Base-by-base conservation (phyloP, 139 green algal genomes). In the Chlamydomonas sp. region DNA sequence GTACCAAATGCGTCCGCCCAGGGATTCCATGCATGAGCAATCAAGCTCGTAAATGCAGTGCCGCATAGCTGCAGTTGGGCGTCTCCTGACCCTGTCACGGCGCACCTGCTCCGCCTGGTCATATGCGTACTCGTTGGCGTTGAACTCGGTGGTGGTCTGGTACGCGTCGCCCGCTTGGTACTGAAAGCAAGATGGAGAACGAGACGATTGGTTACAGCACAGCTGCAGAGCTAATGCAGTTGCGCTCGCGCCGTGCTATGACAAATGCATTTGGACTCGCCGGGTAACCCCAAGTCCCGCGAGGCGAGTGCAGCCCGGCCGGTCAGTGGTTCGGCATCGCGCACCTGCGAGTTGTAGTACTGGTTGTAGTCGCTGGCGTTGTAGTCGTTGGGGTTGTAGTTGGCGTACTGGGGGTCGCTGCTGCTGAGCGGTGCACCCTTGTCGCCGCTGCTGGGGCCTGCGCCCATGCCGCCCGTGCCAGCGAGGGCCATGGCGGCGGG, bases 61-160 rank as follows among this genome's bases (percentile, higher is more conserved):
- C 31, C 31, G 31, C 31, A 49, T 49, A 49, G 31, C 31, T 49
- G 31, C 31, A 49, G 31, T 49, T 49, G 31, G 31, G 31, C 31
- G 31, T 49, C 31, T 49, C 31, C 31, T 49, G 31, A 49, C 31
- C 31, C 31, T 49, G 31, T 49, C 31, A 49, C 31, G 31, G 31
- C 31, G 9, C 67, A 85, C 83, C 83, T 87, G 83, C 62, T 80
- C 72, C 31, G 31, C 31, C 74, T 87, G 83, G 71, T 87, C 83
- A 31, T 87, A 87, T 2, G 72, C 20, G n/a, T 80, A 79, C 59
- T 87, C 72, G 62, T 66, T 79, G 31, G 72, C 60, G 72, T 87
- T 80, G 62, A 81, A 87, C 83, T 87, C 83, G 7, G 83, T 87
- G 1, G 83, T 87, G 2, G n/a, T 75, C 62, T 87, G 83, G 73